Conservation (phyloP, 1,284 basidiomycete species). For the Apiotrichum mycotoxinovorans region DNA sequence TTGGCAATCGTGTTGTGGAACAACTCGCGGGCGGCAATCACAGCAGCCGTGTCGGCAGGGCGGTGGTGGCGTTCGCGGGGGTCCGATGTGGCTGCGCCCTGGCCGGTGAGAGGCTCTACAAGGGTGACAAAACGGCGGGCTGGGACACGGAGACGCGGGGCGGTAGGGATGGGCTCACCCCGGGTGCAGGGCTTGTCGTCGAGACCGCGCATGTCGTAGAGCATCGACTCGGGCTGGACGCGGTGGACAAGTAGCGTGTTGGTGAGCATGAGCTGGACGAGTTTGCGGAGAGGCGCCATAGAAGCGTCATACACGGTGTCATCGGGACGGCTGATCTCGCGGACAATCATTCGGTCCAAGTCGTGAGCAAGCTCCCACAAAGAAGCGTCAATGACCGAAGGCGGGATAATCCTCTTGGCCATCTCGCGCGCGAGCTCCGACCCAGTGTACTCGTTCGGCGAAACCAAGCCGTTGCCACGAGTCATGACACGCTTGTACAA, state of each 20-base stretch:
- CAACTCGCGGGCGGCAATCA: conserved; percentile 13
- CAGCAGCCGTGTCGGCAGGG: conserved; percentile 5
- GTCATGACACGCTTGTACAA: conserved; percentile 26
- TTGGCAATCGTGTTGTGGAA: conserved; percentile 3
- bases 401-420: conserved; percentile 18
- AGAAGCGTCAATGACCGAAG: not conserved
- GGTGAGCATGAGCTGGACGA: conserved; percentile 17
- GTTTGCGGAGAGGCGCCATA: conserved; percentile 11
- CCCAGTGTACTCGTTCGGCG: conserved; percentile 4
- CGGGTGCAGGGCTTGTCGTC: conserved; percentile 14
- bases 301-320: conserved; percentile 6
- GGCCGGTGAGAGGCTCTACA: conserved; percentile 21
- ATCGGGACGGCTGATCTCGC: conserved; percentile 6
- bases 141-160: conserved; percentile 17
- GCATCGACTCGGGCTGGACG: conserved; percentile 22
- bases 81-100: conserved; percentile 16
- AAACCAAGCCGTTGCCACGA: conserved; percentile 11
- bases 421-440: conserved; percentile 19
- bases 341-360: conserved; percentile 13
- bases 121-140: conserved; percentile 22
- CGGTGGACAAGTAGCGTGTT: conserved; percentile 22
- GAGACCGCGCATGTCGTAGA: conserved; percentile 20
- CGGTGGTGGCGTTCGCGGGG: conserved; percentile 23
- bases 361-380: conserved; percentile 14
- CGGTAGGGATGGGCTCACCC: conserved; percentile 8